Base-by-base conservation (phyloP, 2,329 filamentous ascomycete species). In the Sarocladium strictum region DNA sequence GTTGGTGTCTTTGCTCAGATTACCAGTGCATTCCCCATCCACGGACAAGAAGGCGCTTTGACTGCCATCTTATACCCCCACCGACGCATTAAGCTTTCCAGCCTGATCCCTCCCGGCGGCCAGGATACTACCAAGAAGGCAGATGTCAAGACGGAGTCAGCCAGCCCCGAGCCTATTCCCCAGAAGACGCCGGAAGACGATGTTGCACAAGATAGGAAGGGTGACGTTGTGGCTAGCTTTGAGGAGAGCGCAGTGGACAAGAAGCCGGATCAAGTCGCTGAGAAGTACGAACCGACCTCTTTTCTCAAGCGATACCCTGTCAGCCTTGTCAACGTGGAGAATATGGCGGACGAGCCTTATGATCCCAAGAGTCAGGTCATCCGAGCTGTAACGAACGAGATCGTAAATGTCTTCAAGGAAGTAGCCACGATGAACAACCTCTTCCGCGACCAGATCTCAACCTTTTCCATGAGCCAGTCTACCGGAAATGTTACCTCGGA, bases 321-420 rank as follows among this genome's bases (percentile, higher is more conserved):
- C 65, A 97, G 90, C 67, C 79, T 99, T 53, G 94, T 96, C 61
- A 95, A 96, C 62, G 92, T 97, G 37, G 91, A 97, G 58, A 99
- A 99, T 63, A 78, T 99, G 54, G 77, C 79, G 0, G 94, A 99
- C 64, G 88, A 96, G 64, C 86, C 91, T 0, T 89, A 89, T 67
- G 94, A 97, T 68, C 87, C 90, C 65, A 95, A 93, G 72, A 94
- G 88, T 64, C 86, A 87, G 17, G 85, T 94, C 32, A 91, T 97
- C 57, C 86, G 90, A 54, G 94, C 94, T 12, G 85, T 99, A 45
- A 94, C 93, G 51, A 96, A 93, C 65, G 95, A 99, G 73, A 97
- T 99, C 58, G 91, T 99, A 67, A 97, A 97, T 68, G 94, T 96
- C 1, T 97, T 97, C 78, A 97, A 97, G 73, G 92, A 97, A 68